Base-by-base conservation (phyloP, 177 flowering plant species). In the Telopea speciosissima region DNA sequence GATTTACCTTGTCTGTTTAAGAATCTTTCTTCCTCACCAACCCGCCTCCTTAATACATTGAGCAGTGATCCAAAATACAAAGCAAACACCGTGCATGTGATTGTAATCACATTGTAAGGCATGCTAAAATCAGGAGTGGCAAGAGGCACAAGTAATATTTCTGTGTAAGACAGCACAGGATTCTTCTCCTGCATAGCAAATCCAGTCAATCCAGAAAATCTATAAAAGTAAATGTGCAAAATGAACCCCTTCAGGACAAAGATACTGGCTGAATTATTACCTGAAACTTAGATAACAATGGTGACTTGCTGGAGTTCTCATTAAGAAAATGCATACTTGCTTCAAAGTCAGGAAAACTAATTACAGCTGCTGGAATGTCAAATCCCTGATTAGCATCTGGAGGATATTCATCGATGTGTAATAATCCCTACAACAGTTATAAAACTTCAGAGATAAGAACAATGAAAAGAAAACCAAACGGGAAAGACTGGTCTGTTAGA, bases 61-160 rank as follows among this genome's bases (percentile, higher is more conserved):
- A 95, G 91, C 85, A 95, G 78, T 25, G 97, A 95, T 65, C 99
- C 99, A 80, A 95, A 95, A 79, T 95, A 95, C 68, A 95, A 80
- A 42, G 97, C 97, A 80, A 89, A 90, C 8, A 92, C 90, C 3
- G 97, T 95, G 89, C 99, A 95, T 52, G 99, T 95, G 65, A 95
- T 89, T 22, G 97, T 95, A 70, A 95, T 90, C 42, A 92, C 97
- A 77, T 92, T 92, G 79, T 95, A 95, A 72, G 99, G 99, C 99
- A 92, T 95, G 87, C 99, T 95, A 74, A 95, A 95, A 83, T 95
- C 99, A 74, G 99, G 99, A 49, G 99, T 95, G 56, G 99, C 88
- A 83, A 95, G 79, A 23, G 99, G 97, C 66, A 95, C 97, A 65
- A 95, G 97, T 73, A 95, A 76, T 62, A 90, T 90, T 91, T 95